A percentile compares a stretch with the other conserved stretches of the same genome.
Conservation (phyloP, 768 basidiomycete genomes). For the Xerocomus potaroensis region DNA sequence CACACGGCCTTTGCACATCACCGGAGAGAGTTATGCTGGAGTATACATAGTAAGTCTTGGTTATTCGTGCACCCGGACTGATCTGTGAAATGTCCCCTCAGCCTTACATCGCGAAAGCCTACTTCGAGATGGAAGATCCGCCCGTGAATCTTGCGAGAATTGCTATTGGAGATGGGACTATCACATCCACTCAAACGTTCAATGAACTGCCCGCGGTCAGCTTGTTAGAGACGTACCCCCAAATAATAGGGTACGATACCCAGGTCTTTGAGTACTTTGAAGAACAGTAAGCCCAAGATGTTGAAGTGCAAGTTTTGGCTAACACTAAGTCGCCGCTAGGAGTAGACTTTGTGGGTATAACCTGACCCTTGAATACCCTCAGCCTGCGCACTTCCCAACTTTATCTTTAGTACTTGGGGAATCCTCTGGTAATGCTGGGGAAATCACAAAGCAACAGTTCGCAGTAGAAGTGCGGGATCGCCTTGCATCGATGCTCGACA, state of each 20-base stretch:
- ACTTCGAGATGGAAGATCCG: slow-evolving; percentile 57
- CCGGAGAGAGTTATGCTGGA: slow-evolving; percentile 76
- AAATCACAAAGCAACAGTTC: slow-evolving; percentile 11
- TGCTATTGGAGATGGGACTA: slow-evolving; percentile 65
- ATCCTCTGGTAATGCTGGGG: slow-evolving; percentile 3
- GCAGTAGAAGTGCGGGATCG: too few species aligned
- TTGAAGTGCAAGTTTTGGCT: neutral
- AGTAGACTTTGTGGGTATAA: slow-evolving; percentile 59
- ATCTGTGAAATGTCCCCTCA: slow-evolving; percentile 21
- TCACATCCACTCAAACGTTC: slow-evolving; percentile 48
- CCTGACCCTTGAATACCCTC: slow-evolving; percentile 67
- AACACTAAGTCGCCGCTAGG: slow-evolving; percentile 30
- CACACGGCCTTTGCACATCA: slow-evolving; percentile 63
- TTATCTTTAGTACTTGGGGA: neutral
- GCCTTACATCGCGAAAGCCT: slow-evolving; percentile 75
- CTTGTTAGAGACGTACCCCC: slow-evolving; percentile 69
- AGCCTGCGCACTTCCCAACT: slow-evolving; percentile 47
- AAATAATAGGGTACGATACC: slow-evolving; percentile 68
- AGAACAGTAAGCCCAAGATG: slow-evolving; percentile 48
- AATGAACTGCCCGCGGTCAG: slow-evolving; percentile 54
- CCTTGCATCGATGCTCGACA: too few species aligned
- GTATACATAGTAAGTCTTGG: slow-evolving; percentile 54
- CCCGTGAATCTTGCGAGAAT: slow-evolving; percentile 67
- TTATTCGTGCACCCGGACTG: neutral
- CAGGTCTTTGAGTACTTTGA: slow-evolving; percentile 65